Percentiles rank a stretch among this genome's conserved stretches.
phyloP scores from a whole-genome alignment of 1,284 basidiomycete genomes.

The Ustilago trichophora region DNA sequence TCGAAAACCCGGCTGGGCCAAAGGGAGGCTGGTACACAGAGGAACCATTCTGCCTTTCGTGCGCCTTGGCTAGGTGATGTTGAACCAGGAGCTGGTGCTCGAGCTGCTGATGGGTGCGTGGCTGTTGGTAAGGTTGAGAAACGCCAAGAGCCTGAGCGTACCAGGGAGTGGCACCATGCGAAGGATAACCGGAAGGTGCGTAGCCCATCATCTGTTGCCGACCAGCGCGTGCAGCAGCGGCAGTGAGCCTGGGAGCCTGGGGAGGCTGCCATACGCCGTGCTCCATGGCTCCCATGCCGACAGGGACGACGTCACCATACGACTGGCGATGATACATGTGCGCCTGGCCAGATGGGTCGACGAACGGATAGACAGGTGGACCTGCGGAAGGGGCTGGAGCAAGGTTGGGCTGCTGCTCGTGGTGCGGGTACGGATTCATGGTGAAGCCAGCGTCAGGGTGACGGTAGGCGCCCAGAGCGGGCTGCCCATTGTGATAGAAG shows the following conservation, averaged over 20 bases:
- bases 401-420: slow-evolving; percentile 15
- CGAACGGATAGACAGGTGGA: slow-evolving; percentile 15
- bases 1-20: not conserved
- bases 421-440: slow-evolving; percentile 15
- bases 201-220: slow-evolving; percentile 22
- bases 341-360: slow-evolving; percentile 8
- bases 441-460: slow-evolving; percentile 12
- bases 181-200: slow-evolving; percentile 16
- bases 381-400: slow-evolving; percentile 1
- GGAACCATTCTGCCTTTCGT: slow-evolving; percentile 20
- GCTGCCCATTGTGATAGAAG: slow-evolving; percentile 22
- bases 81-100: slow-evolving; percentile 53
- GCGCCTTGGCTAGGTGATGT: slow-evolving; percentile 50
- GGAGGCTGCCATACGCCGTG: slow-evolving; percentile 42
- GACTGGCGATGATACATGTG: slow-evolving; percentile 20
- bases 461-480: slow-evolving; percentile 10
- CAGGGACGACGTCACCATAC: slow-evolving; percentile 10
- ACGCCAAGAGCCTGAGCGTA: slow-evolving; percentile 17
- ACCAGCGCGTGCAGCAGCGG: slow-evolving; percentile 41
- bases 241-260: slow-evolving; percentile 40
- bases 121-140: slow-evolving; percentile 29
- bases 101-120: slow-evolving; percentile 47
- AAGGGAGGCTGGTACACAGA: slow-evolving; percentile 11
- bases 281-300: slow-evolving; percentile 6
- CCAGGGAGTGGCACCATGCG: slow-evolving; percentile 23